Base-by-base conservation (phyloP, 2,329 filamentous ascomycete species). In the Pseudofabraea citricarpa region DNA sequence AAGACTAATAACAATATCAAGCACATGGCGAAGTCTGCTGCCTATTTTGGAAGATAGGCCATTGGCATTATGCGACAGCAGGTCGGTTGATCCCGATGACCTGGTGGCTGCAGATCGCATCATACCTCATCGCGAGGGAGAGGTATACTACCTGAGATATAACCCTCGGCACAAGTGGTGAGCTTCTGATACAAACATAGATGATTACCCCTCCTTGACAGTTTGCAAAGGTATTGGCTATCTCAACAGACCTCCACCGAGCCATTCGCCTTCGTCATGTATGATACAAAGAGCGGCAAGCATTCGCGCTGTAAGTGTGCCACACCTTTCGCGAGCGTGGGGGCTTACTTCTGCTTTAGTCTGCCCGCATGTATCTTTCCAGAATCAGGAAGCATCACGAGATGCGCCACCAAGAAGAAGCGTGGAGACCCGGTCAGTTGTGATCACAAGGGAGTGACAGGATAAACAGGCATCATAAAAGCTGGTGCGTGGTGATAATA, bases 111-210 rank as follows among this genome's bases (percentile, higher is more conserved):
- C 49, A 13, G 57, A 60, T 39, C 46, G 55, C 15, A 44, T 57
- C 22, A 42, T 54, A 13, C 56, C 56, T 15, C 38, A 50, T 22
- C 26, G 42, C 9, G 45, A 49, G 1, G 55, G 55, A 4, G 58
- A 59, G 37, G 48, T 58, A 5, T 58, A 55, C 27, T 60, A 57
- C 32, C 29, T 56, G 10, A 51, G 42, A 12, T 43, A 53, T 31
- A 56, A 52, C 27, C 46, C 46, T 18, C 44, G 49, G 2, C 56
- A 59, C 23, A 38, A 52, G 33, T 57, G 53, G 55, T 51, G 33
- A 15, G 44, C 12, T 37, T 16, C 7, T 24, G 13, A 16, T n/a
- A 3, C 8, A 20, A 15, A 16, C 10, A 12, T 44, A 21, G 20
- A 16, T 26, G 38, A 27, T 37, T 12, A 9, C n/a, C n/a, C n/a